Evolutionary conservation across 1,139 yeast species (phyloP).

Genomic region (Ogataea hybrid): DNA sequence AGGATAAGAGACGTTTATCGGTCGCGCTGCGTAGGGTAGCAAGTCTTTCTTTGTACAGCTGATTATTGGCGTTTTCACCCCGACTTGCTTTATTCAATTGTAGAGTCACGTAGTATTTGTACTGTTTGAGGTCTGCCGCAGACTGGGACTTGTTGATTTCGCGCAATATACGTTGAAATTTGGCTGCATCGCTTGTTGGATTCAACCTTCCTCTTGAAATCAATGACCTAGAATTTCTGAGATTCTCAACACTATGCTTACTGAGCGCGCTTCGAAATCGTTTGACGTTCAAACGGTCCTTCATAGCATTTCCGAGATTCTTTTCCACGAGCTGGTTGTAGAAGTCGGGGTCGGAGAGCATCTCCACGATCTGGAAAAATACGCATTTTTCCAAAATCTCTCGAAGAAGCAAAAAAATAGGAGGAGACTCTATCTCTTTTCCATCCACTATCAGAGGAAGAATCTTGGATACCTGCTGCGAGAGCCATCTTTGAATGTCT

Average conservation of each 20-base stretch:
- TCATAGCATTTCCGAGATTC: conserved; percentile 61
- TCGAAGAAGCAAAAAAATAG: conserved; percentile 50
- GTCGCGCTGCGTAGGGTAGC: conserved; percentile 33
- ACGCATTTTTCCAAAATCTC: conserved; percentile 65
- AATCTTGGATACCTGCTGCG: conserved; percentile 41
- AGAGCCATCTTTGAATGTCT: conserved; percentile 53
- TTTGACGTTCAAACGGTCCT: conserved; percentile 74
- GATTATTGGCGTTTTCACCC: conserved; percentile 18
- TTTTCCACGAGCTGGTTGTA: conserved; percentile 67
- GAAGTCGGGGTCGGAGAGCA: conserved; percentile 72
- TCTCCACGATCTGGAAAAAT: conserved; percentile 50
- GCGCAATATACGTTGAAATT: conserved; percentile 44
- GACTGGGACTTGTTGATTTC: conserved; percentile 36
- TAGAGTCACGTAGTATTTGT: conserved; percentile 41
- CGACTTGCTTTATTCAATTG: conserved; percentile 36
- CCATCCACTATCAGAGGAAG: conserved; percentile 51
- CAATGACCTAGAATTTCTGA: conserved; percentile 7
- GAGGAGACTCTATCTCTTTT: conserved; percentile 48
- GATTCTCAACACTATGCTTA: conserved; percentile 45
- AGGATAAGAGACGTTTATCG: conserved; percentile 30
- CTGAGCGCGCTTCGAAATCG: conserved; percentile 69
- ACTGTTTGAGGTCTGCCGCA: conserved; percentile 40
- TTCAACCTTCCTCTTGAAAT: conserved; percentile 30
- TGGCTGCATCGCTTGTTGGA: conserved; percentile 34
- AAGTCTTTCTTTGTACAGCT: conserved; percentile 34